Evolutionary conservation across 1,284 basidiomycete genomes (phyloP).

Genomic region (Cryptococcus depauperatus): DNA sequence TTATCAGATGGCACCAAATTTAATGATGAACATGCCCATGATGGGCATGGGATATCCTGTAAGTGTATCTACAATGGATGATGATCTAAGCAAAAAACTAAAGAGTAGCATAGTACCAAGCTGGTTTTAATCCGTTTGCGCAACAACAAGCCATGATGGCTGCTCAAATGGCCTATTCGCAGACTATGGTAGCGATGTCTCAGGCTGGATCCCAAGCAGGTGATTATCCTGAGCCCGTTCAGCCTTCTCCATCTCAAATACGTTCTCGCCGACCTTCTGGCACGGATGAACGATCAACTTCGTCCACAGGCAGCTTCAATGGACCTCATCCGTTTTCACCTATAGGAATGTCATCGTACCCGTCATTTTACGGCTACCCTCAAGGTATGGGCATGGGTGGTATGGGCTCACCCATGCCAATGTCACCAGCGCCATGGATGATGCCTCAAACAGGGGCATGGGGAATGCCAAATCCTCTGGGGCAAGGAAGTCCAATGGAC

Average conservation of each 20-base stretch:
- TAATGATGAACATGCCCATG: constrained; percentile 45
- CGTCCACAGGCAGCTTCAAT: constrained; percentile 14
- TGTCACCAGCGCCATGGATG: constrained; percentile 5
- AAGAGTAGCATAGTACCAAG: constrained; percentile 53
- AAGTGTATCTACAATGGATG: constrained; percentile 3
- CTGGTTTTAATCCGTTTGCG: constrained; percentile 47
- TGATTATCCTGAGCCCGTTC: constrained; percentile 31
- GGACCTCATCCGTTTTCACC: background rate
- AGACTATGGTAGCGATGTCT: constrained; percentile 79
- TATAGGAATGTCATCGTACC: background rate
- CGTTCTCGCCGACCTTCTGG: constrained; percentile 1
- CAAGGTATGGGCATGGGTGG: background rate
- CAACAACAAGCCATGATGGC: constrained; percentile 78
- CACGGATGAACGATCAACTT: constrained; percentile 9
- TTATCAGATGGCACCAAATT: constrained; percentile 22
- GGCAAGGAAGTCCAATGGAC: background rate
- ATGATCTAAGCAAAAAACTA: background rate
- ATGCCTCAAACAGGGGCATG: background rate
- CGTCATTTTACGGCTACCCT: constrained; percentile 2
- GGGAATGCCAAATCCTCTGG: background rate
- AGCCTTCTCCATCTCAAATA: constrained; percentile 7
- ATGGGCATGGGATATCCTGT: constrained; percentile 47
- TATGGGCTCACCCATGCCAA: constrained; percentile 2
- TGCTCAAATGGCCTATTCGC: constrained; percentile 73
- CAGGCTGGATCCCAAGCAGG: constrained; percentile 65